These are phyloP conservation scores for Lachancea kluyveri DNA, from an alignment of 805 yeast species.

Conservation along the genomic window DNA sequence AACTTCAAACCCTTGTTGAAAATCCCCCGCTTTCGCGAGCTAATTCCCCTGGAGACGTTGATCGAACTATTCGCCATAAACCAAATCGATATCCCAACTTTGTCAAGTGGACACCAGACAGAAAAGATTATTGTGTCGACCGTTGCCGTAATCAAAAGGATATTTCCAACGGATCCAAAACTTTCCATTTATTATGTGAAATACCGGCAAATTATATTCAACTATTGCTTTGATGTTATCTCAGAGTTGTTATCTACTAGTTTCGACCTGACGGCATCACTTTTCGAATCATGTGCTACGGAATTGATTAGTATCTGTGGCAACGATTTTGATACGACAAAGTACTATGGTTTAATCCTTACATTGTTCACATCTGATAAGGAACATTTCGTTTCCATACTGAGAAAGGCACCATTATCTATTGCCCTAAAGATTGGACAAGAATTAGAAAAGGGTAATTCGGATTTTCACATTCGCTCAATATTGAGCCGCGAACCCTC, in stretches of 20 bases:
- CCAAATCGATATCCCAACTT: slow-evolving; percentile 12
- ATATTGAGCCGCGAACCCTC: slow-evolving; percentile 3
- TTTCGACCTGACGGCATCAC: slow-evolving; percentile 1
- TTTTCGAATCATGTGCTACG: slow-evolving; percentile 6
- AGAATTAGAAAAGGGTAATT: slow-evolving; percentile 22
- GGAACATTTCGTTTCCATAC: slow-evolving; percentile 9
- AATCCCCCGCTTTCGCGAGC: slow-evolving; percentile 21
- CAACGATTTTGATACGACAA: slow-evolving; percentile 21
- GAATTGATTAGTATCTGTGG: slow-evolving; percentile 23
- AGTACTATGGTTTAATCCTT: slow-evolving; percentile 20
- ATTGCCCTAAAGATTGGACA: slow-evolving; percentile 23
- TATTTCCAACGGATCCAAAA: slow-evolving; percentile 14
- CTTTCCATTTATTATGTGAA: slow-evolving; percentile 25
- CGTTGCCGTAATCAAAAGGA: slow-evolving; percentile 11
- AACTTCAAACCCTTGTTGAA: slow-evolving; percentile 28
- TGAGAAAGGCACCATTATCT: slow-evolving; percentile 17
- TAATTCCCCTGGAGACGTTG: slow-evolving; percentile 22
- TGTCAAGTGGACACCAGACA: slow-evolving; percentile 12
- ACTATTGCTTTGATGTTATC: slow-evolving; percentile 16
- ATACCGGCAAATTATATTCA: slow-evolving; percentile 22
- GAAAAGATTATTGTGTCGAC: slow-evolving; percentile 6
- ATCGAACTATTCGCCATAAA: slow-evolving; percentile 31
- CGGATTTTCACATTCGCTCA: slow-evolving; percentile 10
- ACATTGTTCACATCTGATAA: slow-evolving; percentile 12
- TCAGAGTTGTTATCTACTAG: slow-evolving; percentile 7